Evolutionary conservation across 2,329 filamentous ascomycete species (phyloP).

Genomic region (Verticillium zaregamsianum): DNA sequence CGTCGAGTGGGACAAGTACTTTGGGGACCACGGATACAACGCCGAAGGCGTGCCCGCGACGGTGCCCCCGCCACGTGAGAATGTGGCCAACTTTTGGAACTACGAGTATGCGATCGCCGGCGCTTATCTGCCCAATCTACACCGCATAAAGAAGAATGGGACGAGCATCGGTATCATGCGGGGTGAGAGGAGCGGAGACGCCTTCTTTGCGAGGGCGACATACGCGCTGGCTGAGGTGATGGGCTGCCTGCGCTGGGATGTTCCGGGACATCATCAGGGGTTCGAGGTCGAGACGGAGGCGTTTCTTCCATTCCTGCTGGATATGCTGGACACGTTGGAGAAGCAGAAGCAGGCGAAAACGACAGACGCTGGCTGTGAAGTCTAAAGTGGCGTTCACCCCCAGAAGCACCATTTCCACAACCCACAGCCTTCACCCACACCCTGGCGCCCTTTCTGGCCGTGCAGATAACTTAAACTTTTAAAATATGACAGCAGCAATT

Average conservation of each 20-base stretch:
- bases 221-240: slow-evolving; percentile 23
- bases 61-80: slow-evolving; percentile 14
- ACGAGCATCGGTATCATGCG: slow-evolving; percentile 23
- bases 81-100: slow-evolving; percentile 22
- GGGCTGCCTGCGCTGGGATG: slow-evolving; percentile 17
- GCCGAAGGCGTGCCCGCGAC: slow-evolving; percentile 18
- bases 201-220: slow-evolving; percentile 21
- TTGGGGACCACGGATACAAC: slow-evolving; percentile 19
- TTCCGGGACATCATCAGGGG: slow-evolving; percentile 25
- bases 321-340: slow-evolving; percentile 19
- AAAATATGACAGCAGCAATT: background rate
- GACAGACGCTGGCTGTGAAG: background rate
- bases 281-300: slow-evolving; percentile 23
- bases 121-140: slow-evolving; percentile 19
- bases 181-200: slow-evolving; percentile 18
- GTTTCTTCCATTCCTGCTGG: slow-evolving; percentile 20
- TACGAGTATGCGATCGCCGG: slow-evolving; percentile 19
- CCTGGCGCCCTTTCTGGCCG: background rate
- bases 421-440: background rate
- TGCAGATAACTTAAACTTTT: background rate
- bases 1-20: slow-evolving; percentile 11
- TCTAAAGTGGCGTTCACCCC: too few relatives aligned
- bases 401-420: background rate
- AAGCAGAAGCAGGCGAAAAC: background rate
- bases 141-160: slow-evolving; percentile 17